These are phyloP conservation scores for Lithohypha guttulata DNA, from an alignment of 2,329 filamentous ascomycete genomes.

Conservation along the genomic window DNA sequence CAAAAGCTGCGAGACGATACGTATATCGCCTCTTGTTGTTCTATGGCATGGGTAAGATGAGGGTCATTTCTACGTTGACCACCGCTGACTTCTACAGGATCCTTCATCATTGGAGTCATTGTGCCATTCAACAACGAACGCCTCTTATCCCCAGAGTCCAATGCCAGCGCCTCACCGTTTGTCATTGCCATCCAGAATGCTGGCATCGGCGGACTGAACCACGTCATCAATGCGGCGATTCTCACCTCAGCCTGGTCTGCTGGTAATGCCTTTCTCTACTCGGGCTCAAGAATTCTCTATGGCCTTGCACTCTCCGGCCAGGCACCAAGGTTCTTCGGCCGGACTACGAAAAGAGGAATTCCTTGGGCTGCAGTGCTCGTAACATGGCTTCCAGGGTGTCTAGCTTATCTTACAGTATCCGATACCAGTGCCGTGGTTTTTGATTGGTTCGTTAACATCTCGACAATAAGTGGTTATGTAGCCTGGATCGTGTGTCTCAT, in stretches of 20 bases:
- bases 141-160: conserved; percentile 25
- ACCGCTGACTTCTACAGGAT: too few relatives aligned
- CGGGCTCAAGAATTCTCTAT: conserved; percentile 43
- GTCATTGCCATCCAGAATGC: conserved; percentile 38
- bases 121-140: conserved; percentile 27
- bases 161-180: conserved; percentile 36
- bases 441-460: conserved; percentile 38
- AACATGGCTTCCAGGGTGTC: conserved; percentile 46
- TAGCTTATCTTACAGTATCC: conserved; percentile 30
- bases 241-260: conserved; percentile 62
- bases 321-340: conserved; percentile 42
- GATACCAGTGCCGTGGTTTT: conserved; percentile 30
- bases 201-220: conserved; percentile 47
- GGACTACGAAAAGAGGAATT: conserved; percentile 40
- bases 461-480: conserved; percentile 37
- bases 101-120: conserved; percentile 27
- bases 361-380: conserved; percentile 50
- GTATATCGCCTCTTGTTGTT: conserved; percentile 48
- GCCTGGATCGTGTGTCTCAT: conserved; percentile 40
- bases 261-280: conserved; percentile 55
- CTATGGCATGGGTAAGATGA: conserved; percentile 43
- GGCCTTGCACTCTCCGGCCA: conserved; percentile 38
- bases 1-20: conserved; percentile 43
- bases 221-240: conserved; percentile 66
- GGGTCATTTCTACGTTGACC: too few relatives aligned